Conservation (phyloP, 768 basidiomycete species). For the Mycena rebaudengoi region DNA sequence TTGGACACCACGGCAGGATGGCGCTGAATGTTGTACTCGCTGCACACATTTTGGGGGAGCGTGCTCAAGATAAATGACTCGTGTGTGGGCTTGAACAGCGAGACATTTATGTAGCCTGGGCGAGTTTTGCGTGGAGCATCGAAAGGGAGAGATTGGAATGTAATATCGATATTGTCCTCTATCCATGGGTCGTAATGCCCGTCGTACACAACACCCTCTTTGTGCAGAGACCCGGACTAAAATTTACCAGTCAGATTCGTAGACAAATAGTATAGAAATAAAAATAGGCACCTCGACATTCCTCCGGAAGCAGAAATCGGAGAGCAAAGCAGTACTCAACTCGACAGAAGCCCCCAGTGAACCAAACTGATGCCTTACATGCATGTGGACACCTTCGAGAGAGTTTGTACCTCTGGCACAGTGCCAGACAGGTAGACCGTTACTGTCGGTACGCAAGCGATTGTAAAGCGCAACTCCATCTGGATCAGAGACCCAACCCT, state of each 20-base stretch:
- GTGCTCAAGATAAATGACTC: background rate
- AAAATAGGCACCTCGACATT: constrained; percentile 6
- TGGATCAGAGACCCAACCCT: constrained; percentile 3
- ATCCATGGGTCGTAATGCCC: constrained; percentile 8
- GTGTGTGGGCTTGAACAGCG: background rate
- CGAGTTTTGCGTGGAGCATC: background rate
- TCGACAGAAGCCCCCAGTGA: constrained; percentile 7
- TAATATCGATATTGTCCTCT: constrained; percentile 9
- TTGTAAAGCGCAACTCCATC: constrained; percentile 1
- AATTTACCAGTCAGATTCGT: no score
- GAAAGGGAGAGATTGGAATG: constrained; percentile 1
- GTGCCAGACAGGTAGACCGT: background rate
- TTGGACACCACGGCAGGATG: background rate
- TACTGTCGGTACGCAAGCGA: background rate
- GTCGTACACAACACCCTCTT: background rate
- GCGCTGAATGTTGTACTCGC: background rate
- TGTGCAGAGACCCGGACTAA: constrained; percentile 1
- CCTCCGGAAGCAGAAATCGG: constrained; percentile 9
- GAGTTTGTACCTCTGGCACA: background rate
- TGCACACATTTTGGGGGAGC: background rate
- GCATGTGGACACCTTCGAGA: background rate
- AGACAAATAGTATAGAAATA: background rate
- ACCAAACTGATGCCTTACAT: background rate
- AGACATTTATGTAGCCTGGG: constrained; percentile 6
- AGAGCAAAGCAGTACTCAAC: background rate